Percentiles rank a stretch among this genome's conserved stretches.
These are phyloP conservation scores for Heritiera fomes DNA, from an alignment of 345 rosid genomes.

Conservation along the genomic window DNA sequence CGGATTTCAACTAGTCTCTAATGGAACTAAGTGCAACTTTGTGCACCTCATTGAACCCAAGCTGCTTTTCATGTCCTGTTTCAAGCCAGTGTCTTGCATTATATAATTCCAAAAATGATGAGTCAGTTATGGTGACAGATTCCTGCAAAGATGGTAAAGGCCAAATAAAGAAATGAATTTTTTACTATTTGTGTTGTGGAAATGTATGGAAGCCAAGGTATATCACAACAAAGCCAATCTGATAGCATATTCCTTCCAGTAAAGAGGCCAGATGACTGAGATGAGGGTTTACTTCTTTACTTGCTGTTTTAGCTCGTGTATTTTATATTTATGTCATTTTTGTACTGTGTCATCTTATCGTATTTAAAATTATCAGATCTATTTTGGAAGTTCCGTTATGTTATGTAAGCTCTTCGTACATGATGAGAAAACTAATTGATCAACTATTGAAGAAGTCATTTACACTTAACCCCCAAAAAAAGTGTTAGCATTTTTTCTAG, in stretches of 20 bases:
- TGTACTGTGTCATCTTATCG: no score
- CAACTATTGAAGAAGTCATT: constrained; percentile 56
- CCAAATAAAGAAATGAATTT: constrained; percentile 65
- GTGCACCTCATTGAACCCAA: constrained; percentile 72
- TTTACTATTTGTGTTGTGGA: constrained; percentile 85
- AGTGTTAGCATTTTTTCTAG: constrained; percentile 51
- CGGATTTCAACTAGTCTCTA: constrained; percentile 92
- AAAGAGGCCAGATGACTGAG: constrained; percentile 53
- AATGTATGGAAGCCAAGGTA: constrained; percentile 43
- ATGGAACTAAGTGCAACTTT: constrained; percentile 97
- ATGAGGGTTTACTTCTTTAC: constrained; percentile 63
- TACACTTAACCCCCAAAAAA: constrained; percentile 44
- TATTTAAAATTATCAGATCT: no score
- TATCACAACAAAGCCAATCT: constrained; percentile 32
- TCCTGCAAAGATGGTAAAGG: constrained; percentile 71
- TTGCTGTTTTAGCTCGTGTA: no score
- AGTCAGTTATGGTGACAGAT: constrained; percentile 56
- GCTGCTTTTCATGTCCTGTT: constrained; percentile 77
- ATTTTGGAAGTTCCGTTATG: constrained; percentile 89
- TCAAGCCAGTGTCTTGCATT: constrained; percentile 68
- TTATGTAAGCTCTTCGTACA: constrained; percentile 39
- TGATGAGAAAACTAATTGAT: constrained; percentile 62
- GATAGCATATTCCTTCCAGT: constrained; percentile 67
- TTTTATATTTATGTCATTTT: no score
- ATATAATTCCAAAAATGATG: constrained; percentile 50